Base-by-base conservation (phyloP, 305 asterid species). In the Fraxinus floribunda region DNA sequence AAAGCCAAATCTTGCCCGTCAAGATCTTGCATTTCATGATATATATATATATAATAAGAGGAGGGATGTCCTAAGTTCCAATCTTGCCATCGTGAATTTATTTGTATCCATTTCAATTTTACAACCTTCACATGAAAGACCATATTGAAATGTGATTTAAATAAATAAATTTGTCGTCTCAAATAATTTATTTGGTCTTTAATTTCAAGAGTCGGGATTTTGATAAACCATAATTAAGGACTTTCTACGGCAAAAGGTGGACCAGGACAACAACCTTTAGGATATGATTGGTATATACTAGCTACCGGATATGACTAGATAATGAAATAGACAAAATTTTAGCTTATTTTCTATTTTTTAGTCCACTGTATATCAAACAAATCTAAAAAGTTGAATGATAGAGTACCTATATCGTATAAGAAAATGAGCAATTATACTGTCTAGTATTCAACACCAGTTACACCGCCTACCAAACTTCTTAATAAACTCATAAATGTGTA, bases 401-500 rank as follows among this genome's bases (percentile, higher is more conserved):
- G 4, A 44, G n/a, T 44, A 10, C 4, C n/a, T 44, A 44, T 44
- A 2, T 44, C 11, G 11, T 10, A 44, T 44, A 44, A 44, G 16
- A 44, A 1, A 44, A 10, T 9, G 16, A 44, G 16, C 52, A 44
- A 44, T 44, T 10, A 55, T 55, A n/a, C 29, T 5, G 9, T 16
- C 26, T 18, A 1, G 0, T 57, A n/a, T n/a, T 18, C 24, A 57
- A 22, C 24, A 22, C 24, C 24, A 22, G 24, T 22, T 22, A n/a
- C 20, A 18, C 29, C 24, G 3, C 15, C 1, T 64, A 18, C 13
- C 72, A 64, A 24, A 24, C 72, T 8, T 64, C 15, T 8, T 29
- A 39, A 15, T 60, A 32, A 77, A 77, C 22, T 83, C 78, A 73
- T 44, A 81, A 78, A 72, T 81, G 52, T 11, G 52, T 11, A 44